phyloP scores from a whole-genome alignment of 805 yeast species.

The Teunomyces tritomae region DNA sequence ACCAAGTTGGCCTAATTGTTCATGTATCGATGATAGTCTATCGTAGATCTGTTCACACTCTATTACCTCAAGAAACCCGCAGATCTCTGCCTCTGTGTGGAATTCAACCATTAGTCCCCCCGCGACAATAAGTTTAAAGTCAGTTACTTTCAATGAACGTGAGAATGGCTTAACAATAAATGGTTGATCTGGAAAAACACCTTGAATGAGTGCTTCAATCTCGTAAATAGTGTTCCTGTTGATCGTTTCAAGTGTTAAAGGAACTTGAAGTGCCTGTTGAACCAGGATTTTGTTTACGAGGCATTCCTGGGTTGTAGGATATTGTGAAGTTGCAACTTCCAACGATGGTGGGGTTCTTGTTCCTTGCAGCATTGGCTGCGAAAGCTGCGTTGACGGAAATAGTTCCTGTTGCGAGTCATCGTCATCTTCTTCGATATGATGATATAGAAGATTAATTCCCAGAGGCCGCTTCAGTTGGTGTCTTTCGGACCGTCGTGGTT shows the following conservation, averaged over 20 bases:
- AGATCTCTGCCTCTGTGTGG: constrained; percentile 20
- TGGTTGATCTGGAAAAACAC: constrained; percentile 15
- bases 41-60: constrained; percentile 13
- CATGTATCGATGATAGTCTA: constrained; percentile 7
- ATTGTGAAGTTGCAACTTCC: neutral
- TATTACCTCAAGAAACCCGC: constrained; percentile 19
- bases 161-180: constrained; percentile 28
- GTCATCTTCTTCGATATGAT: constrained; percentile 1
- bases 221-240: constrained; percentile 14
- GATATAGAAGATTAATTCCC: constrained; percentile 2
- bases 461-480: neutral
- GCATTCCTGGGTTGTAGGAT: neutral
- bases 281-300: neutral
- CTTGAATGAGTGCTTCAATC: constrained; percentile 15
- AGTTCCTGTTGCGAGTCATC: constrained; percentile 6
- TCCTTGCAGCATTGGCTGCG: neutral
- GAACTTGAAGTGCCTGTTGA: neutral
- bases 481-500: neutral
- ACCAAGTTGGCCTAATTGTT: constrained; percentile 3
- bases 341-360: neutral
- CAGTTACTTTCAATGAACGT: constrained; percentile 25
- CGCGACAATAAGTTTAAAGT: constrained; percentile 19
- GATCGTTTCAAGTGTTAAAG: constrained; percentile 10
- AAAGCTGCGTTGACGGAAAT: constrained; percentile 3
- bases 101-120: constrained; percentile 17